Evolutionary conservation across 441 rosid genomes (phyloP).

Genomic region (Gossypium schwendimanii): DNA sequence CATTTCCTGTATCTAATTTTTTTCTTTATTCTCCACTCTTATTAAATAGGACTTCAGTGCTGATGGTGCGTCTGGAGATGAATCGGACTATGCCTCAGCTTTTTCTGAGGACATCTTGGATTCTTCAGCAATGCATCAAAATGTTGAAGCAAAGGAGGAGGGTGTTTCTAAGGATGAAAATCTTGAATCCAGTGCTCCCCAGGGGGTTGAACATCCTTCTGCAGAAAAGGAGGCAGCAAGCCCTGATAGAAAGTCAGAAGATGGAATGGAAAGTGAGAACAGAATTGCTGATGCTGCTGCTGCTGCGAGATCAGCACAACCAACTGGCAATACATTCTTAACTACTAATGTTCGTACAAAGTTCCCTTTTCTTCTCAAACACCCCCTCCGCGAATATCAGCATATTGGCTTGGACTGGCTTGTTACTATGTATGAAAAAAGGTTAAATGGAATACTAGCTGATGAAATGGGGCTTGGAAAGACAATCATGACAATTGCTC

Average conservation of each 20-base stretch:
- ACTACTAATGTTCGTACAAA: slow-evolving; percentile 97
- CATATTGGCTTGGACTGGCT: slow-evolving; percentile 99
- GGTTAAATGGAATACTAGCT: slow-evolving; percentile 95
- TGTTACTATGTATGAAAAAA: slow-evolving; percentile 96
- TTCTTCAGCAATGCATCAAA: slow-evolving; percentile 31
- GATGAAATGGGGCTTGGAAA: slow-evolving; percentile 99
- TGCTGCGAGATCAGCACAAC: slow-evolving; percentile 99
- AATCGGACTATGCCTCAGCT: slow-evolving; percentile 59
- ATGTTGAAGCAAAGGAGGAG: slow-evolving; percentile 34
- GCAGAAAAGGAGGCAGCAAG: slow-evolving; percentile 32
- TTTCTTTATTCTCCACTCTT: slow-evolving; percentile 20
- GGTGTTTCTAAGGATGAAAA: slow-evolving; percentile 35
- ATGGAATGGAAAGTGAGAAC: slow-evolving; percentile 51
- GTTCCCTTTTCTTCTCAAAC: slow-evolving; percentile 95
- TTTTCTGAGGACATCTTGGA: slow-evolving; percentile 45
- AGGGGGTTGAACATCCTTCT: slow-evolving; percentile 24
- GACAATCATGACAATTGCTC: slow-evolving; percentile 98
- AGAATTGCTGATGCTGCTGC: slow-evolving; percentile 98
- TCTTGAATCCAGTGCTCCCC: slow-evolving; percentile 32
- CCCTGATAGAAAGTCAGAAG: slow-evolving; percentile 37
- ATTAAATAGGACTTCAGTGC: slow-evolving; percentile 49
- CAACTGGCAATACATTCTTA: slow-evolving; percentile 93
- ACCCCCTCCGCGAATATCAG: slow-evolving; percentile 96
- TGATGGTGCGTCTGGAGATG: slow-evolving; percentile 61
- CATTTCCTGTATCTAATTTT: slow-evolving; percentile 17